Conservation (phyloP, 176 grass and related monocot genomes). For the Rhynchospora tenuis region DNA sequence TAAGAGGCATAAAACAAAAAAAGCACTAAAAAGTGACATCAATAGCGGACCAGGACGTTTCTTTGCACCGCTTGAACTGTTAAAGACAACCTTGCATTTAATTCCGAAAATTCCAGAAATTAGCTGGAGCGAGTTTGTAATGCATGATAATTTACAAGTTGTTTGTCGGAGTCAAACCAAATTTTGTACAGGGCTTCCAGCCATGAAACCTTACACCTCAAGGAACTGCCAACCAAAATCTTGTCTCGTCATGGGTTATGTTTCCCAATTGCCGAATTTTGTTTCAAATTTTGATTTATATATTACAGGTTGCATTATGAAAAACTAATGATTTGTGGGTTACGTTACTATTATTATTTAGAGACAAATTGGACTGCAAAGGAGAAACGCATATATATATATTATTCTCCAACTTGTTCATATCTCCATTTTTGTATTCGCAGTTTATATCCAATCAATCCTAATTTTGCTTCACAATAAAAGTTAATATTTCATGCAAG, state of each 20-base stretch:
- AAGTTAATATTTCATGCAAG: too few relatives aligned
- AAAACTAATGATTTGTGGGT: background rate
- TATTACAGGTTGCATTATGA: background rate
- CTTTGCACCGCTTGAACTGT: constrained; percentile 5
- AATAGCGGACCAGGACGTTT: background rate
- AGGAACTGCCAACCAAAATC: background rate
- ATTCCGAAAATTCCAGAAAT: constrained; percentile 18
- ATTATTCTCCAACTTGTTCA: too few relatives aligned
- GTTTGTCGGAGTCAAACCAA: background rate
- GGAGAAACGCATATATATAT: background rate
- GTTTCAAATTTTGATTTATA: background rate
- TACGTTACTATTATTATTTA: background rate
- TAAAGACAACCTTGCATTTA: background rate
- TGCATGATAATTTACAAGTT: background rate
- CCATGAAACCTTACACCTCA: constrained; percentile 5
- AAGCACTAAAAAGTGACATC: background rate
- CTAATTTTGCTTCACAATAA: too few relatives aligned
- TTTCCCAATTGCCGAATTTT: background rate
- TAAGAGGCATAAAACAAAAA: background rate
- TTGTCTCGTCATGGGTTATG: background rate
- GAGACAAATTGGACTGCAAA: background rate
- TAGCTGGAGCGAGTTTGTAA: constrained; percentile 10
- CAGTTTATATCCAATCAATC: too few relatives aligned
- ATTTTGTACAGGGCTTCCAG: background rate
- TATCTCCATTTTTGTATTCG: background rate